Evolutionary conservation across 352 stramenopile species (phyloP).

Genomic region (Globisporangium irregulare): DNA sequence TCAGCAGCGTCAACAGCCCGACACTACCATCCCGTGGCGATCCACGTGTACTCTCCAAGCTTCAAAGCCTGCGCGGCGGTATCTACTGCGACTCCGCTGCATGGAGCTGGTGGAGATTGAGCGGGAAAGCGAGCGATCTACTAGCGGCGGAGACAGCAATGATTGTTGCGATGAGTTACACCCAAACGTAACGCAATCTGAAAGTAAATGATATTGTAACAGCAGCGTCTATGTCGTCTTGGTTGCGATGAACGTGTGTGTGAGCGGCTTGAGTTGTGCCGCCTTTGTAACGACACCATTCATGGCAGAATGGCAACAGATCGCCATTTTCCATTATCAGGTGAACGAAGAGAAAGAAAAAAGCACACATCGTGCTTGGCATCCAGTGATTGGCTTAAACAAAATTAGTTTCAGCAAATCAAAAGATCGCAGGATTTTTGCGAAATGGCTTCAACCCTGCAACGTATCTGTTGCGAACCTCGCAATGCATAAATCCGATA

Average conservation of each 20-base stretch:
- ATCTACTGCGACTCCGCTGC: neutral
- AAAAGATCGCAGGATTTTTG: neutral
- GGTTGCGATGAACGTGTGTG: neutral
- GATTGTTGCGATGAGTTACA: neutral
- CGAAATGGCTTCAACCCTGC: neutral
- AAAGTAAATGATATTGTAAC: neutral
- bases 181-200: neutral
- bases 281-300: neutral
- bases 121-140: neutral
- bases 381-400: neutral
- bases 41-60: conserved; percentile 15
- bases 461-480: neutral
- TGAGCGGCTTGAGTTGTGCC: neutral
- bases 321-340: neutral
- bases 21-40: neutral
- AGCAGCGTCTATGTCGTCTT: neutral
- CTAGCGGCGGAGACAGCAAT: neutral
- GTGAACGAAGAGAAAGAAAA: neutral
- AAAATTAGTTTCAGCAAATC: neutral
- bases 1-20: neutral
- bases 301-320: neutral
- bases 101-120: neutral
- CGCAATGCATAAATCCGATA: neutral
- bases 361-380: neutral
- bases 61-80: neutral